These are phyloP conservation scores for Dendrobium officinale DNA, from an alignment of 106 monocot species.

Conservation along the genomic window DNA sequence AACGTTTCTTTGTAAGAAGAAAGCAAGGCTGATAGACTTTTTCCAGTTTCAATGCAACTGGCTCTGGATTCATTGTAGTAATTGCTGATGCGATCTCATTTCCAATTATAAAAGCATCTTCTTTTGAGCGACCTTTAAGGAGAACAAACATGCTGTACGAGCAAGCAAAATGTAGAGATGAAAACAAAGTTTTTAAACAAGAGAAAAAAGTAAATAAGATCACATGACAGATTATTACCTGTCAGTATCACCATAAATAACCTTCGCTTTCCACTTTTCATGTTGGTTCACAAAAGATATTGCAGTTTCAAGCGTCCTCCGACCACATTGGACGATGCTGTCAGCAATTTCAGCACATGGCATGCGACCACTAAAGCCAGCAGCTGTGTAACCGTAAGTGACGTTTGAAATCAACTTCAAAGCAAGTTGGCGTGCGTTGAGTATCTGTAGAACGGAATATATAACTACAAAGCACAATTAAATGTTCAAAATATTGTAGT, in stretches of 20 bases:
- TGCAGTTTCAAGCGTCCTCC: slow-evolving; percentile 86
- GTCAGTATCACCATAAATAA: slow-evolving; percentile 97
- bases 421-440: slow-evolving; percentile 93
- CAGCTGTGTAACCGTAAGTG: slow-evolving; percentile 97
- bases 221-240: slow-evolving; percentile 37
- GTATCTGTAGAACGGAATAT: slow-evolving; percentile 47
- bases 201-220: not conserved
- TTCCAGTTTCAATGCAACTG: slow-evolving; percentile 84
- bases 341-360: slow-evolving; percentile 98
- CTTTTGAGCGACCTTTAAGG: slow-evolving; percentile 60
- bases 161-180: slow-evolving; percentile 4
- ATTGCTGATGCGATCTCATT: slow-evolving; percentile 83
- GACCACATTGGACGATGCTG: slow-evolving; percentile 97
- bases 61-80: slow-evolving; percentile 86
- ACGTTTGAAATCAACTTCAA: slow-evolving; percentile 97
- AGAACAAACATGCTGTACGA: slow-evolving; percentile 87
- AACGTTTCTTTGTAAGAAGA: slow-evolving; percentile 98
- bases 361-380: slow-evolving; percentile 98
- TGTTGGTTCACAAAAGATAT: slow-evolving; percentile 75
- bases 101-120: slow-evolving; percentile 90
- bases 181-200: not conserved
- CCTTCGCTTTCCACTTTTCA: slow-evolving; percentile 74
- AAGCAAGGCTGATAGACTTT: slow-evolving; percentile 89
- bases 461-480: not conserved
- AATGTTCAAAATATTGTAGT: not conserved